Percentiles rank a stretch among this genome's conserved stretches.
Conservation (phyloP, 208 protist species). For the Trypanosoma theileri region DNA sequence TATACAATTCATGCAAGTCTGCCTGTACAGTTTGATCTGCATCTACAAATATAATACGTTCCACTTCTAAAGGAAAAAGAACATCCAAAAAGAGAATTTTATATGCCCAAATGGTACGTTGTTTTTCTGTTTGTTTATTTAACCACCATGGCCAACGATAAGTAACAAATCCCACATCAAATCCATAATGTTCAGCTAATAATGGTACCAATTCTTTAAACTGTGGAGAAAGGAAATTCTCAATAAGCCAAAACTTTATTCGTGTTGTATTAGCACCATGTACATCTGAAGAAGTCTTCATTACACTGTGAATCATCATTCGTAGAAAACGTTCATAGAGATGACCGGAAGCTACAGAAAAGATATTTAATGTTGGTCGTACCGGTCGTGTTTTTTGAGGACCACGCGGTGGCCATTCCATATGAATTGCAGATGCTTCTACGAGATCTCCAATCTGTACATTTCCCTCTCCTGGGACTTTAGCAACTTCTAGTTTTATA, state of each 20-base stretch:
- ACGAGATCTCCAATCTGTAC: constrained; percentile 13
- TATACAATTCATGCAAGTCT: constrained; percentile 94
- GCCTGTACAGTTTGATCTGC: constrained; percentile 95
- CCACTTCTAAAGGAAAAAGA: constrained; percentile 96
- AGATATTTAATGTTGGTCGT: constrained; percentile 96
- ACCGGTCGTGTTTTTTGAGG: constrained; percentile 22
- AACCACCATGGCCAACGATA: constrained; percentile 99
- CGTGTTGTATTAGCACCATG: constrained; percentile 69
- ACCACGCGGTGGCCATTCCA: constrained; percentile 37
- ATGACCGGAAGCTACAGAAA: constrained; percentile 97
- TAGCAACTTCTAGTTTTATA: constrained; percentile 33
- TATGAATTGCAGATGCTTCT: constrained; percentile 15
- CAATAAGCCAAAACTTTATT: constrained; percentile 99
- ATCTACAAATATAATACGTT: constrained; percentile 98
- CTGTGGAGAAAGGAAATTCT: constrained; percentile 97
- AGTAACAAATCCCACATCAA: constrained; percentile 94
- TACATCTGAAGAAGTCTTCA: constrained; percentile 85
- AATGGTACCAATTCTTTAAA: constrained; percentile 94
- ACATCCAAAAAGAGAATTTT: constrained; percentile 99
- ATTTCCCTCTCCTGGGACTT: constrained; percentile 11
- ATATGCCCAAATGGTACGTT: constrained; percentile 99
- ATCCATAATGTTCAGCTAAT: constrained; percentile 90
- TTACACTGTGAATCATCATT: constrained; percentile 98
- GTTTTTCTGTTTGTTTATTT: constrained; percentile 95
- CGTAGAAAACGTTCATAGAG: constrained; percentile 98